These are phyloP conservation scores for Alternaria brassicae DNA, from an alignment of 2,329 filamentous ascomycete species.

Conservation along the genomic window DNA sequence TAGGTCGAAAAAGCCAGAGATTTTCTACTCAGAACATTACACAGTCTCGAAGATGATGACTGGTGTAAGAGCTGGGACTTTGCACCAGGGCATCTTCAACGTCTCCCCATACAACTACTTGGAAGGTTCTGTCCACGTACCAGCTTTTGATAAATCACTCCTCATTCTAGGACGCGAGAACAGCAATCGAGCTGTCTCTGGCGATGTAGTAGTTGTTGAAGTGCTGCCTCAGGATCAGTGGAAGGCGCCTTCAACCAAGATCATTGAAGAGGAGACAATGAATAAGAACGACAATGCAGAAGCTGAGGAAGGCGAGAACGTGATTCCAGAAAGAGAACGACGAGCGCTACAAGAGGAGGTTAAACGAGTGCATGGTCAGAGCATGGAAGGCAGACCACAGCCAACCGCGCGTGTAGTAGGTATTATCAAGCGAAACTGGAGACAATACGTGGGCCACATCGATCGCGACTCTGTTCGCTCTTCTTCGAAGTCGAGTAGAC, in stretches of 20 bases:
- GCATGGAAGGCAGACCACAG: constrained; percentile 77
- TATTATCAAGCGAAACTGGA: constrained; percentile 93
- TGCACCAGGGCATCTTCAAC: constrained; percentile 95
- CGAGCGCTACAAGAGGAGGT: constrained; percentile 90
- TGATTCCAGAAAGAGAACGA: constrained; percentile 89
- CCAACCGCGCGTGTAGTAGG: constrained; percentile 93
- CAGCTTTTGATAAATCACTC: constrained; percentile 87
- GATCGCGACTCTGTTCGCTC: constrained; percentile 84
- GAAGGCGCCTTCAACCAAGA: constrained; percentile 94
- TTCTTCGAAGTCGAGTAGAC: constrained; percentile 75
- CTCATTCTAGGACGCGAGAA: constrained; percentile 91
- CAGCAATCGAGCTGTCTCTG: constrained; percentile 92
- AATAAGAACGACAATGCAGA: constrained; percentile 96
- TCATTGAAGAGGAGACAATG: constrained; percentile 90
- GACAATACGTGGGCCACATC: constrained; percentile 95
- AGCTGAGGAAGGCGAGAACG: constrained; percentile 71
- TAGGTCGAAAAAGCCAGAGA: constrained; percentile 70
- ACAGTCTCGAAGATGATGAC: constrained; percentile 93
- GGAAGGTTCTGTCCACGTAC: constrained; percentile 88
- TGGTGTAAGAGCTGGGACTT: constrained; percentile 82
- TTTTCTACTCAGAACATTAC: constrained; percentile 89
- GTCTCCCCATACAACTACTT: constrained; percentile 98
- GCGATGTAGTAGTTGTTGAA: constrained; percentile 92
- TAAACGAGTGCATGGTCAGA: constrained; percentile 80
- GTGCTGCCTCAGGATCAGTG: constrained; percentile 93